phyloP scores from a whole-genome alignment of 2,329 filamentous ascomycete species.

The Venturia pyrina region DNA sequence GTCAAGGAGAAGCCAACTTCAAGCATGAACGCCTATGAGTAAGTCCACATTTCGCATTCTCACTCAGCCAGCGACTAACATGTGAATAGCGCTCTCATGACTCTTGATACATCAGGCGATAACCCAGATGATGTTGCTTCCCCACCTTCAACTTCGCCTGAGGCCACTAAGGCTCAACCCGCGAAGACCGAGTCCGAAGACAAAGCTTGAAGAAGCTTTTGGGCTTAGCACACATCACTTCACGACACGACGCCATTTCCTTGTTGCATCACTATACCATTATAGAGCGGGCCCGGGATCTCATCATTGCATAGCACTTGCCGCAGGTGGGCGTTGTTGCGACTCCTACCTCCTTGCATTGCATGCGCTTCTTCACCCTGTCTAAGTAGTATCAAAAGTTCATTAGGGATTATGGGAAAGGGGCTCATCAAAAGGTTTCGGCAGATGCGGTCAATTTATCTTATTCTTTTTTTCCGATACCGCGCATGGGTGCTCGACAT shows the following conservation, averaged over 20 bases:
- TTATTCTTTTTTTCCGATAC: neutral
- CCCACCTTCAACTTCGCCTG: conserved; percentile 61
- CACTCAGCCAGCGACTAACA: neutral
- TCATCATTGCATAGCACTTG: conserved; percentile 6
- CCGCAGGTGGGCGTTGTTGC: neutral
- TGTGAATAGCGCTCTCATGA: conserved; percentile 40
- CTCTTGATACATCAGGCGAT: conserved; percentile 42
- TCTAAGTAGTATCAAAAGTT: conserved; percentile 8
- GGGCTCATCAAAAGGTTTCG: neutral
- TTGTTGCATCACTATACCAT: neutral
- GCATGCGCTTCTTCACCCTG: conserved; percentile 1
- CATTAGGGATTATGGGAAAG: neutral
- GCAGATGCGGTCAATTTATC: neutral
- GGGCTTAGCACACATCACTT: neutral
- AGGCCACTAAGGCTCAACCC: conserved; percentile 44
- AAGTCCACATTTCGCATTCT: conserved; percentile 31
- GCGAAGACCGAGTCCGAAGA: conserved; percentile 10
- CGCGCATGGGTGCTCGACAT: neutral
- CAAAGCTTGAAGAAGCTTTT: neutral
- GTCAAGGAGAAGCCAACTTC: conserved; percentile 55
- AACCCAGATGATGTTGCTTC: conserved; percentile 49
- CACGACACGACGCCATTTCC: neutral
- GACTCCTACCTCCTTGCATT: conserved; percentile 2
- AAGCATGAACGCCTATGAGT: conserved; percentile 85
- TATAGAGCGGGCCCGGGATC: neutral